These are phyloP conservation scores for Gaertneriomyces semiglobifer DNA, from an alignment of 192 early-diverging fungal species.

Conservation along the genomic window DNA sequence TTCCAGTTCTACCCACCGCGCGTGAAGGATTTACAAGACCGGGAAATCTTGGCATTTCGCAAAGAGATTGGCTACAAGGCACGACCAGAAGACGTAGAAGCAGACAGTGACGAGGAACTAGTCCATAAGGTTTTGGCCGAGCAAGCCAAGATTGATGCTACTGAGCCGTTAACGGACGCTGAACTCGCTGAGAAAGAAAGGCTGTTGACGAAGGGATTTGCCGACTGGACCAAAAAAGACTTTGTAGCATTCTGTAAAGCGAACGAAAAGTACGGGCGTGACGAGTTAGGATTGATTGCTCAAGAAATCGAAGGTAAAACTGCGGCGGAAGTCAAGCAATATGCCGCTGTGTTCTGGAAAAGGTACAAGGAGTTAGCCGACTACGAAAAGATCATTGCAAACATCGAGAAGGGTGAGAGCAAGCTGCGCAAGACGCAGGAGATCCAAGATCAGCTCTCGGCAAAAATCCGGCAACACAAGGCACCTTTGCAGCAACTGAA, in stretches of 20 bases:
- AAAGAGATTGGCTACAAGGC: conserved; percentile 72
- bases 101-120: conserved; percentile 41
- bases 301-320: conserved; percentile 92
- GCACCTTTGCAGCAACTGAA: conserved; percentile 84
- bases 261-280: conserved; percentile 76
- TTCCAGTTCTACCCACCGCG: conserved; percentile 90
- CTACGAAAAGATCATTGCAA: conserved; percentile 77
- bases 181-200: conserved; percentile 72
- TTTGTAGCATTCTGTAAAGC: conserved; percentile 84
- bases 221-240: conserved; percentile 87
- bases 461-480: conserved; percentile 69
- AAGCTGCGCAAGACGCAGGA: conserved; percentile 75
- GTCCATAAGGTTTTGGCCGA: conserved; percentile 63
- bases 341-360: conserved; percentile 84
- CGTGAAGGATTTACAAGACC: conserved; percentile 74
- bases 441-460: conserved; percentile 76
- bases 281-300: conserved; percentile 71
- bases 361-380: conserved; percentile 84
- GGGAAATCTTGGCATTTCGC: conserved; percentile 69
- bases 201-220: conserved; percentile 64
- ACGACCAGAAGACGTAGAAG: conserved; percentile 39
- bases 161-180: conserved; percentile 87
- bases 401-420: conserved; percentile 86
- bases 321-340: conserved; percentile 75
- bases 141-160: conserved; percentile 80